Evolutionary conservation across 805 yeast species (phyloP).

Genomic region (Candida dajiaensis): DNA sequence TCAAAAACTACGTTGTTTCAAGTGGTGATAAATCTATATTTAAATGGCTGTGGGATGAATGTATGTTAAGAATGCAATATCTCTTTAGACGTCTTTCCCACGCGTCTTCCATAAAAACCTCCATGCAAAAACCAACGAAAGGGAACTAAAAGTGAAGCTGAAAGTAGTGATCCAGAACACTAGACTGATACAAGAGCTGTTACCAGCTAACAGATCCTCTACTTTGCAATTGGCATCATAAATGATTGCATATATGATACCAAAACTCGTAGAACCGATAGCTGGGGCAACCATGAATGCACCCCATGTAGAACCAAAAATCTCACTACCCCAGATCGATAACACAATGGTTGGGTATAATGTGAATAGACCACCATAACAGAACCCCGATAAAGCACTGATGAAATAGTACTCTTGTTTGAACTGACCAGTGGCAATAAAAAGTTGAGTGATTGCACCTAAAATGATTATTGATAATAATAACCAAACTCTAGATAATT

Average conservation of each 20-base stretch:
- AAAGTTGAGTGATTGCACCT: conserved; percentile 32
- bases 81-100: background rate
- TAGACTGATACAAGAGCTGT: conserved; percentile 11
- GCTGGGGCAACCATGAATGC: conserved; percentile 87
- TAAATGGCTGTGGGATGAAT: background rate
- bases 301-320: conserved; percentile 93
- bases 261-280: conserved; percentile 63
- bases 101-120: conserved; percentile 13
- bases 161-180: conserved; percentile 15
- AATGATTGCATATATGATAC: conserved; percentile 60
- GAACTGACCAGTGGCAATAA: conserved; percentile 19
- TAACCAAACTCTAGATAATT: conserved; percentile 27
- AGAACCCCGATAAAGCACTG: conserved; percentile 55
- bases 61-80: background rate
- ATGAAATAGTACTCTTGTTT: conserved; percentile 22
- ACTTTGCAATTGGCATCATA: conserved; percentile 39
- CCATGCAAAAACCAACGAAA: conserved; percentile 17
- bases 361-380: conserved; percentile 83
- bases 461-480: conserved; percentile 27
- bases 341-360: conserved; percentile 81
- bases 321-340: conserved; percentile 79
- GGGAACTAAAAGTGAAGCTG: conserved; percentile 9
- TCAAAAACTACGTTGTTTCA: too few species aligned
- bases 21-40: background rate
- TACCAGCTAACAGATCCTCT: background rate